Evolutionary conservation across 2,329 filamentous ascomycete species (phyloP), one percentile per base, ranked within the genome.

Genomic region (Zasmidium citrigriseum): DNA sequence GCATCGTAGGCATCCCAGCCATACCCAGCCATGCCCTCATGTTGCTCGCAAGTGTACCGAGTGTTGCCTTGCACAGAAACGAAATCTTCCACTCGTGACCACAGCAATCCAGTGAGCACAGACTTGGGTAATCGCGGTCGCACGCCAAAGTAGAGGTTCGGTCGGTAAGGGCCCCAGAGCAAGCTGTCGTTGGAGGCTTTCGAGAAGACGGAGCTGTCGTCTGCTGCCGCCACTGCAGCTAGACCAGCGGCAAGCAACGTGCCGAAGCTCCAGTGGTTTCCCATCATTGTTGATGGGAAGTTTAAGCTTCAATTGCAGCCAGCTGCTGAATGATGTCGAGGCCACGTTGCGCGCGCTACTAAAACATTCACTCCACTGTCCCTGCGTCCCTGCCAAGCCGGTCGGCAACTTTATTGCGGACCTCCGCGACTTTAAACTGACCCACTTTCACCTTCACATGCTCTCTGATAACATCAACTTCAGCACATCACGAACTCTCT

Each of bases 1-100:
- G 92, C 88, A 76, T 99, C 95, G 74, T 96, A 99, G 73, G 96
- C 91, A 69, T 98, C 93, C 95, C 95, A 99, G 62, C 95, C 95
- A 74, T 99, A 99, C 56, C 93, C 93, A 49, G 86, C 89, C 83
- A 99, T 96, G 64, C 89, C 89, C 73, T 96, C 91, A 73, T 95
- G 86, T 74, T 99, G 95, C 75, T 98, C 95, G 77, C 95, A 99
- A 0, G 95, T 97, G 74, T 96, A 92, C 64, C 95, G 87, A 68
- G 97, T 89, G 68, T 88, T 90, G 60, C 86, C 78, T 72, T 95
- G 90, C 54, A 93, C 85, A 61, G 86, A 86, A 45, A 81, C 77
- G 75, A 88, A 97, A 66, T 88, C 84, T 70, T 98, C 91, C 16
- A 96, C 87, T 67, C 89, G 89, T 4, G 87, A 86, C 95, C 95